Conservation (phyloP, 305 asterid species). For the Fraxinus albicans region DNA sequence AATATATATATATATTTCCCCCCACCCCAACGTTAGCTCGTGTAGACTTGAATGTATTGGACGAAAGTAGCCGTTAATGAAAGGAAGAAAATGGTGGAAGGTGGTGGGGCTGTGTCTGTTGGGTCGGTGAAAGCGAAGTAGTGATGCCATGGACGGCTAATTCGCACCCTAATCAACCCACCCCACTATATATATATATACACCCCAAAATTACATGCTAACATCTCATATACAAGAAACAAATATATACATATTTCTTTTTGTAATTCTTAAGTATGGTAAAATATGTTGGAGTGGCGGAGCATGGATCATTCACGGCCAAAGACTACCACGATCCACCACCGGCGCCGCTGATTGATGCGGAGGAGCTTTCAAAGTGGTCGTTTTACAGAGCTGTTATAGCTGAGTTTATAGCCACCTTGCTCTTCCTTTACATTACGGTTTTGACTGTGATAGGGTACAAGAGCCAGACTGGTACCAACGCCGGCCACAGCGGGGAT, state of each 20-base stretch:
- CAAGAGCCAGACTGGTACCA: constrained; percentile 36
- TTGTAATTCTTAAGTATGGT: background rate
- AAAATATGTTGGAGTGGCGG: constrained; percentile 12
- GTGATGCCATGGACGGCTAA: constrained; percentile 1
- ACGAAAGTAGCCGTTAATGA: constrained; percentile 1
- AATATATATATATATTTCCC: too few relatives aligned
- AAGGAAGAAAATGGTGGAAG: constrained; percentile 1
- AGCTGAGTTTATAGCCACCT: constrained; percentile 76
- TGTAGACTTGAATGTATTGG: background rate
- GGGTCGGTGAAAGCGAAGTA: constrained; percentile 9
- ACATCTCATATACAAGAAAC: background rate
- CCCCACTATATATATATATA: background rate
- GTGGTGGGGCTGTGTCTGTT: constrained; percentile 6
- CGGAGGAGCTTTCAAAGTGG: constrained; percentile 63
- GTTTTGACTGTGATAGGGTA: constrained; percentile 71
- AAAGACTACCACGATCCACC: constrained; percentile 90
- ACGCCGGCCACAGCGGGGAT: constrained; percentile 29
- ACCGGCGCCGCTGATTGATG: constrained; percentile 67
- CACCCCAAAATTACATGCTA: background rate
- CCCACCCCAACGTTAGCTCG: background rate
- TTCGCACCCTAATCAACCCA: background rate
- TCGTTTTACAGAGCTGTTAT: constrained; percentile 76
- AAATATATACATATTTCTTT: background rate
- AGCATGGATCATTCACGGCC: constrained; percentile 29
- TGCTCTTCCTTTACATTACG: constrained; percentile 71